Base-by-base conservation (phyloP, 441 rosid genomes). In the Croton laevigatus region DNA sequence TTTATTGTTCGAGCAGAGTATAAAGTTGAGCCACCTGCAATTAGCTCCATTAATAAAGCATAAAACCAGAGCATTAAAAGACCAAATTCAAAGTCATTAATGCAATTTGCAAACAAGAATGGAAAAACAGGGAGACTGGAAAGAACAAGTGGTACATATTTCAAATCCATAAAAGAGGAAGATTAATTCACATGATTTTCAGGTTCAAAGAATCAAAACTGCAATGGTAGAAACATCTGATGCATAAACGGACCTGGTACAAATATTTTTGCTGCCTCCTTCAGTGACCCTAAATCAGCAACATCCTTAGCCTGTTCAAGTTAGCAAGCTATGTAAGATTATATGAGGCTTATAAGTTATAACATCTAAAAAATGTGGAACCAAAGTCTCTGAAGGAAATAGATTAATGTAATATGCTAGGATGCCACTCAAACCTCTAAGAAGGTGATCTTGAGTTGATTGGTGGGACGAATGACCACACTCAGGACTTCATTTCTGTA, bases 391-490 rank as follows among this genome's bases (percentile, higher is more conserved):
- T 48, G 36, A 5, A 13, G 11, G 13, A 44, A 34, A n/a, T 36
- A 22, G 62, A 34, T 8, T 23, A 44, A 73, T 45, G 36, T n/a
- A 55, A 63, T 51, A 68, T 36, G 46, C n/a, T 49, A 52, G 62
- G 62, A 20, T 48, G 17, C 16, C 6, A 51, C 46, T 76, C 85
- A 80, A 71, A 91, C 97, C 97, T 94, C 97, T 78, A 94, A 85
- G 83, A 91, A 91, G 71, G 98, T 91, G 81, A 94, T 88, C 87
- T 91, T 94, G 67, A 94, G 96, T 77, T 80, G 86, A 85, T 89
- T 91, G 64, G 97, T 78, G 11, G 97, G 87, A 46, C 87, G 87
- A 74, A 89, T 68, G 36, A 94, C 87, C 62, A 91, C 98, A 60
- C 93, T 90, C 36, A 94, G 52, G 59, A 86, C 91, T 83, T 91